These are phyloP conservation scores for Termitomyces sp. DNA, from an alignment of 768 basidiomycete species.

Conservation along the genomic window DNA sequence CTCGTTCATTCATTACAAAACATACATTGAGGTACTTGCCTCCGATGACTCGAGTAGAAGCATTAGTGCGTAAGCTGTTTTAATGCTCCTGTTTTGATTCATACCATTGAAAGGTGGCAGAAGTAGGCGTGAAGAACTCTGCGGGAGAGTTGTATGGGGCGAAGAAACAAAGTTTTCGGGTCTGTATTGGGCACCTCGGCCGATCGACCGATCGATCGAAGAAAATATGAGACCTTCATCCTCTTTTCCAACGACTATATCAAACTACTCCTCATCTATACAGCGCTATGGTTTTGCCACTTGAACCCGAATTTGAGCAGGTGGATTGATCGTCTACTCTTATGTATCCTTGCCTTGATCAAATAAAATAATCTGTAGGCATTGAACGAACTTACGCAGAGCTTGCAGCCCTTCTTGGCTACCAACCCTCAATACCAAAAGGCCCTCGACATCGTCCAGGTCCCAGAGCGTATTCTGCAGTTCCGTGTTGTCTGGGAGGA, in stretches of 20 bases:
- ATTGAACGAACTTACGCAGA: constrained; percentile 56
- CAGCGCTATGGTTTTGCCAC: constrained; percentile 33
- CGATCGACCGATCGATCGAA: no score
- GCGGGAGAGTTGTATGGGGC: no score
- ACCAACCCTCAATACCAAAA: constrained; percentile 64
- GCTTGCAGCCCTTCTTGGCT: constrained; percentile 58
- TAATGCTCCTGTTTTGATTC: no score
- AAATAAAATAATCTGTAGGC: constrained; percentile 32
- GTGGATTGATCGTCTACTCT: constrained; percentile 23
- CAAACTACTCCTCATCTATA: neutral
- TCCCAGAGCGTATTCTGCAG: constrained; percentile 51
- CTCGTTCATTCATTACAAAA: no score
- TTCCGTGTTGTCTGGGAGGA: constrained; percentile 80
- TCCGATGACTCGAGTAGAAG: no score
- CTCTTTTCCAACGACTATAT: neutral
- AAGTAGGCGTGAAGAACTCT: no score
- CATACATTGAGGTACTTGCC: no score
- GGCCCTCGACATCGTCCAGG: constrained; percentile 57
- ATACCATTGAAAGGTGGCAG: no score
- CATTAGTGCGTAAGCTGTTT: no score
- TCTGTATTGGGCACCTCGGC: no score
- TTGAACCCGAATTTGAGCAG: constrained; percentile 70
- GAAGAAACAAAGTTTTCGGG: no score
- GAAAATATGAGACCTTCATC: neutral
- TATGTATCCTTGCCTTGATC: neutral